Conservation (phyloP, 2,329 filamentous ascomycete genomes). For the Fusarium ramigenum region DNA sequence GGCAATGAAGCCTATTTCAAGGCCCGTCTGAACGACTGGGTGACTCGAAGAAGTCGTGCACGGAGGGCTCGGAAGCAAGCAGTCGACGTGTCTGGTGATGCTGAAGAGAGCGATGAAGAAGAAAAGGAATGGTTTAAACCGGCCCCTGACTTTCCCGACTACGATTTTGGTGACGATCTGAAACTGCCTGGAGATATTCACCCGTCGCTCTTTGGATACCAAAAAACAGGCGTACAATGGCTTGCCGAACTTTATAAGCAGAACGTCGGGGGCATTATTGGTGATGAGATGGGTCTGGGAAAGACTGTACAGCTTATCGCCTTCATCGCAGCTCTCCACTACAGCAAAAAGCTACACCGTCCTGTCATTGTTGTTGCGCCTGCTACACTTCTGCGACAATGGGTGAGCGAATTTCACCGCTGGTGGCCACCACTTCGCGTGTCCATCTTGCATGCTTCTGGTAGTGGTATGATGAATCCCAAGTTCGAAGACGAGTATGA, state of each 20-base stretch:
- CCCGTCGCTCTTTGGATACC: constrained; percentile 92
- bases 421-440: constrained; percentile 99
- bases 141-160: constrained; percentile 83
- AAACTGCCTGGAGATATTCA: constrained; percentile 92
- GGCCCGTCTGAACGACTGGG: constrained; percentile 78
- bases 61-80: constrained; percentile 53
- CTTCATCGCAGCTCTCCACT: constrained; percentile 89
- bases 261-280: constrained; percentile 91
- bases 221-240: constrained; percentile 97
- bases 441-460: constrained; percentile 93
- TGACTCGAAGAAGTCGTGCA: constrained; percentile 59
- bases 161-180: constrained; percentile 77
- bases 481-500: constrained; percentile 65
- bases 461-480: constrained; percentile 95
- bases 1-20: constrained; percentile 87
- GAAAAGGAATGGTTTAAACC: constrained; percentile 82
- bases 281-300: constrained; percentile 98
- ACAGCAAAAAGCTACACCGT: constrained; percentile 84
- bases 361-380: constrained; percentile 93
- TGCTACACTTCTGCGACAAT: constrained; percentile 94
- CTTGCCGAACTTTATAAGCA: constrained; percentile 91
- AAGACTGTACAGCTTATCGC: constrained; percentile 82
- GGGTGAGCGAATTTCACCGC: constrained; percentile 97
- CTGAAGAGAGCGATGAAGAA: constrained; percentile 55
- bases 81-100: constrained; percentile 45